These are phyloP conservation scores for Penicillium sp. DNA, from an alignment of 2,329 filamentous ascomycete genomes.

Conservation along the genomic window DNA sequence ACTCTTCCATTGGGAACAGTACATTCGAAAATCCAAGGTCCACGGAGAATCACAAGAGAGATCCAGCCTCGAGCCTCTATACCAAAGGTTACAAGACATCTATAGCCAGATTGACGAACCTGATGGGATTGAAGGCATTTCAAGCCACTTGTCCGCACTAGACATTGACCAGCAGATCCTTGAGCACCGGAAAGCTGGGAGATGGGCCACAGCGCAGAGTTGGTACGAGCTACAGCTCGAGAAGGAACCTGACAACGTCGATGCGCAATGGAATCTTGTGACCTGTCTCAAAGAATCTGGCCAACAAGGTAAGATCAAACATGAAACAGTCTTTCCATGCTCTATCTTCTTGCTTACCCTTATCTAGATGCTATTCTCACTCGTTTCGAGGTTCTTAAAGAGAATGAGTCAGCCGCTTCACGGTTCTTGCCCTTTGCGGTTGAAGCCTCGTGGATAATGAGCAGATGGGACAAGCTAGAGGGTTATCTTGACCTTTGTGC, in stretches of 20 bases:
- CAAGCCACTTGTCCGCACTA: slow-evolving; percentile 78
- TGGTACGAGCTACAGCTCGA: slow-evolving; percentile 94
- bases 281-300: slow-evolving; percentile 93
- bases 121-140: slow-evolving; percentile 93
- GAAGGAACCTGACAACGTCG: slow-evolving; percentile 71
- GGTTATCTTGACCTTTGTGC: slow-evolving; percentile 57
- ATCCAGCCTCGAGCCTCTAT: slow-evolving; percentile 60
- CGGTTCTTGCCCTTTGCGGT: slow-evolving; percentile 78
- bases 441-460: slow-evolving; percentile 88
- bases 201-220: slow-evolving; percentile 92
- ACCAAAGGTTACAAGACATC: slow-evolving; percentile 82
- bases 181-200: slow-evolving; percentile 86
- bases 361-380: slow-evolving; percentile 74
- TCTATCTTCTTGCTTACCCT: not conserved
- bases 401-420: slow-evolving; percentile 52
- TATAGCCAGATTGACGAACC: slow-evolving; percentile 98
- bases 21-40: slow-evolving; percentile 64
- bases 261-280: slow-evolving; percentile 79
- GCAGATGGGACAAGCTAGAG: slow-evolving; percentile 73
- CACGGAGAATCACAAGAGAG: slow-evolving; percentile 50
- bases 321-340: not conserved
- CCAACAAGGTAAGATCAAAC: slow-evolving; percentile 67
- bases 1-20: slow-evolving; percentile 91
- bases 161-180: slow-evolving; percentile 91
- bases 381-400: slow-evolving; percentile 74